These are phyloP conservation scores for Ramularia endophylla DNA, from an alignment of 2,329 filamentous ascomycete genomes.

Conservation along the genomic window DNA sequence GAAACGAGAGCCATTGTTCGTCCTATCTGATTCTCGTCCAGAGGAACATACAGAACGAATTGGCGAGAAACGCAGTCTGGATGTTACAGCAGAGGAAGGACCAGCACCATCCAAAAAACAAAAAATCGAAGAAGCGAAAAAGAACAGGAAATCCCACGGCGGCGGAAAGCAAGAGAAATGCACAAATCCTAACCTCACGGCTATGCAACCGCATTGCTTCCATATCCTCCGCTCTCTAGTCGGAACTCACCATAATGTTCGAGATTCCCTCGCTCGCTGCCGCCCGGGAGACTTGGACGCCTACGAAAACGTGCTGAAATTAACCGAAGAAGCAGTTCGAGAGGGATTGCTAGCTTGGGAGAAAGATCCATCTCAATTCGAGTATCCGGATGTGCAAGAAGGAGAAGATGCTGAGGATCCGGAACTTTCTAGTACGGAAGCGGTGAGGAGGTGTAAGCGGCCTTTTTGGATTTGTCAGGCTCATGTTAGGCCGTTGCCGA, in stretches of 20 bases:
- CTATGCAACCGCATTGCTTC: conserved; percentile 90
- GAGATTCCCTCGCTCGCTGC: conserved; percentile 71
- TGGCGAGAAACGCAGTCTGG: conserved; percentile 5
- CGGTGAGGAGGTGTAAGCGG: conserved; percentile 66
- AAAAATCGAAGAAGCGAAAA: conserved; percentile 35
- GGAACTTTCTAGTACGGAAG: conserved; percentile 43
- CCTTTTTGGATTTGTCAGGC: conserved; percentile 91
- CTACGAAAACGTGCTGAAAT: conserved; percentile 68
- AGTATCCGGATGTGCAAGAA: conserved; percentile 26
- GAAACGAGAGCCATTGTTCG: conserved; percentile 63
- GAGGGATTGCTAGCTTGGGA: conserved; percentile 65
- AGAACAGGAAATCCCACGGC: conserved; percentile 33
- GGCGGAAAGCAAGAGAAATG: conserved; percentile 40
- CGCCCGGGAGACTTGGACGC: conserved; percentile 64
- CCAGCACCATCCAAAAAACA: conserved; percentile 22
- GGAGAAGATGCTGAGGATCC: conserved; percentile 17
- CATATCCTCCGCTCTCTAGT: conserved; percentile 82
- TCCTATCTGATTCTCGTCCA: conserved; percentile 51
- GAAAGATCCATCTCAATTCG: conserved; percentile 34
- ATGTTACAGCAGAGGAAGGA: neutral
- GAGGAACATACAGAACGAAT: conserved; percentile 14
- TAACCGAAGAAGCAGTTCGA: conserved; percentile 71
- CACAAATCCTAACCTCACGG: conserved; percentile 60
- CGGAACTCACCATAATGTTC: conserved; percentile 70
- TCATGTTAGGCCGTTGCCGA: conserved; percentile 77